Evolutionary conservation across 371 early-diverging fungal species (phyloP).

Genomic region (Dichotomocladium elegans): DNA sequence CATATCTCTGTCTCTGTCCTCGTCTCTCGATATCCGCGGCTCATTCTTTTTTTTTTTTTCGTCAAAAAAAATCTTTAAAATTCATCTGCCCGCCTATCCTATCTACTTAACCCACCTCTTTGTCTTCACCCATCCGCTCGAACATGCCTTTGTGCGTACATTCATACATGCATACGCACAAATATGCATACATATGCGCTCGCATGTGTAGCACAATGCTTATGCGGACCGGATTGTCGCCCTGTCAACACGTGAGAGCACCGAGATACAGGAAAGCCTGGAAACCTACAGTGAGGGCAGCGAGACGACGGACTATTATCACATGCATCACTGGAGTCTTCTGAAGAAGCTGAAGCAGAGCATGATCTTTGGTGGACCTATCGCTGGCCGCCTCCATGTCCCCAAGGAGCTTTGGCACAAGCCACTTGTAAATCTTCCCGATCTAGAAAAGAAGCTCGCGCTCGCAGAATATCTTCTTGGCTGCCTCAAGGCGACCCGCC

Average conservation of each 20-base stretch:
- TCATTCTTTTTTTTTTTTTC: neutral
- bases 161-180: no score
- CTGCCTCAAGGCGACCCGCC: neutral
- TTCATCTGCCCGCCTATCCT: neutral
- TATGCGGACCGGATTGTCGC: neutral
- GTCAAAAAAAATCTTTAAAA: neutral
- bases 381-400: conserved; percentile 17
- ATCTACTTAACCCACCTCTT: no score
- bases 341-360: conserved; percentile 14
- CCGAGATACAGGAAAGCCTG: no score
- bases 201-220: neutral
- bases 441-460: conserved; percentile 1
- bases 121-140: no score
- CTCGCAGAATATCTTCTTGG: neutral
- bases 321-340: conserved; percentile 1
- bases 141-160: no score
- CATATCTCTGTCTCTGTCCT: no score
- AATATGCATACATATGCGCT: no score
- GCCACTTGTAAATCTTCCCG: neutral
- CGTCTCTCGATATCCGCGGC: neutral
- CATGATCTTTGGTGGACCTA: conserved; percentile 23
- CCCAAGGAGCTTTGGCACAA: conserved; percentile 30
- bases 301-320: no score
- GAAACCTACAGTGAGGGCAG: no score
- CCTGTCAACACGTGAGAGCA: no score